Evolutionary conservation across 1,284 basidiomycete genomes (phyloP).

Genomic region (Pterula multifida): DNA sequence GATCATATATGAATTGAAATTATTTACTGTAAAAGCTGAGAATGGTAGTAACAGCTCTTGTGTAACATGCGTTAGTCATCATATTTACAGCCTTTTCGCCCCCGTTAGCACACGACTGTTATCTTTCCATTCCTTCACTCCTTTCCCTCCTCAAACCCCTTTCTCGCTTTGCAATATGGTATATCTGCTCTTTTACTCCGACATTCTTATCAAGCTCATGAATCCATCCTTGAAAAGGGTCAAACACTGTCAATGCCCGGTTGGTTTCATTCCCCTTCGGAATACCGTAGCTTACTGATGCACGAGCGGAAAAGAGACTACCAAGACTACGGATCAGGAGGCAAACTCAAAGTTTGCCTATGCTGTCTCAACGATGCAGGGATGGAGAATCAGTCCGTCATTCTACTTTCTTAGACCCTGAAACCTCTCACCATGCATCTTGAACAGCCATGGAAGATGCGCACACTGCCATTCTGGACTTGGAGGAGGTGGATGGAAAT

Average conservation of each 20-base stretch:
- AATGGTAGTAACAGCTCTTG: too few species aligned
- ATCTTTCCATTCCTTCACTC: not conserved
- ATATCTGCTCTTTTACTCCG: not conserved
- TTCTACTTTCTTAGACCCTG: slow-evolving; percentile 9
- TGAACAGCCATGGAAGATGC: slow-evolving; percentile 97
- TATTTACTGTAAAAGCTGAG: too few species aligned
- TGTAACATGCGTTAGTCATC: slow-evolving; percentile 1
- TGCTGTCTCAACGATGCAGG: slow-evolving; percentile 95
- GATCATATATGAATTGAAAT: too few species aligned
- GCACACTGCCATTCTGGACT: slow-evolving; percentile 71
- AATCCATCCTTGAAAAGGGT: not conserved
- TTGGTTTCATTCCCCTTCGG: not conserved
- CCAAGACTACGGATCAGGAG: slow-evolving; percentile 77
- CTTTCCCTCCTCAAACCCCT: not conserved
- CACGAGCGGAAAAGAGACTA: slow-evolving; percentile 46
- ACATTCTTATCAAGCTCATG: not conserved
- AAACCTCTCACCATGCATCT: slow-evolving; percentile 8
- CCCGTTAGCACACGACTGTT: slow-evolving; percentile 1
- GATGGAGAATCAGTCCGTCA: slow-evolving; percentile 93
- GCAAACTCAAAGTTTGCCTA: slow-evolving; percentile 73
- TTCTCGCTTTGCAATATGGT: not conserved
- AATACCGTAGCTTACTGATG: not conserved
- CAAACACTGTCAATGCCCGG: slow-evolving; percentile 2
- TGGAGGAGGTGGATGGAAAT: slow-evolving; percentile 35
- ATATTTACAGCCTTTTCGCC: not conserved